These are phyloP conservation scores for Thalassiosira delicatula DNA, from an alignment of 352 stramenopile species.

Conservation along the genomic window DNA sequence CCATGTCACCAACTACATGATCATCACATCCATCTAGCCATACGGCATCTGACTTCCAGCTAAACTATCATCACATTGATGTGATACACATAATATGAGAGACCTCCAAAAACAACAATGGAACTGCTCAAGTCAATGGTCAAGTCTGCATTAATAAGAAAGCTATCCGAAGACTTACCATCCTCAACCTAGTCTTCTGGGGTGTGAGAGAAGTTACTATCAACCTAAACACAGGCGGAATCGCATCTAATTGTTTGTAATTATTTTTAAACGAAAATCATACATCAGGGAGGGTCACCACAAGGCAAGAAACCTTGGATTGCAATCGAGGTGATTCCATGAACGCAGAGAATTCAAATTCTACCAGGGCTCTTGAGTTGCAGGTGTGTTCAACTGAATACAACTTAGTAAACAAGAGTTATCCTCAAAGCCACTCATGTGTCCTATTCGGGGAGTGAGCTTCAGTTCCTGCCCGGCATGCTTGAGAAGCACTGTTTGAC, in stretches of 20 bases:
- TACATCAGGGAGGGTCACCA: constrained; percentile 23
- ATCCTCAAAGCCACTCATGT: constrained; percentile 14
- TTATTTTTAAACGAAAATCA: constrained; percentile 56
- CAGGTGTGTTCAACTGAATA: constrained; percentile 12
- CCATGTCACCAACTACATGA: too few relatives aligned
- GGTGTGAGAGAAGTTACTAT: too few relatives aligned
- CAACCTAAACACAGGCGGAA: too few relatives aligned
- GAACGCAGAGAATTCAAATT: constrained; percentile 41
- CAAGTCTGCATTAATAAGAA: too few relatives aligned
- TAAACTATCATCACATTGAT: too few relatives aligned
- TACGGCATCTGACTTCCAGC: too few relatives aligned
- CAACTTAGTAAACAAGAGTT: constrained; percentile 32
- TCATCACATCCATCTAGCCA: too few relatives aligned
- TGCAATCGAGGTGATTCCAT: constrained; percentile 14
- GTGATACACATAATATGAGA: too few relatives aligned
- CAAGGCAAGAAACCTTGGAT: constrained; percentile 14
- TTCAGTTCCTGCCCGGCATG: constrained; percentile 14
- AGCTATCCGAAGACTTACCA: too few relatives aligned
- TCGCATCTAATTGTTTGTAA: constrained; percentile 37
- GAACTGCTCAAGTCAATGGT: too few relatives aligned
- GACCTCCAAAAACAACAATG: too few relatives aligned
- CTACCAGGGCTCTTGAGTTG: constrained; percentile 23
- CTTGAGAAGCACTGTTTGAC: background rate
- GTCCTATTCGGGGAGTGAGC: background rate
- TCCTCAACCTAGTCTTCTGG: too few relatives aligned